These are phyloP conservation scores for Amaranthus palmeri DNA, from an alignment of 148 eudicot genomes.

Conservation along the genomic window DNA sequence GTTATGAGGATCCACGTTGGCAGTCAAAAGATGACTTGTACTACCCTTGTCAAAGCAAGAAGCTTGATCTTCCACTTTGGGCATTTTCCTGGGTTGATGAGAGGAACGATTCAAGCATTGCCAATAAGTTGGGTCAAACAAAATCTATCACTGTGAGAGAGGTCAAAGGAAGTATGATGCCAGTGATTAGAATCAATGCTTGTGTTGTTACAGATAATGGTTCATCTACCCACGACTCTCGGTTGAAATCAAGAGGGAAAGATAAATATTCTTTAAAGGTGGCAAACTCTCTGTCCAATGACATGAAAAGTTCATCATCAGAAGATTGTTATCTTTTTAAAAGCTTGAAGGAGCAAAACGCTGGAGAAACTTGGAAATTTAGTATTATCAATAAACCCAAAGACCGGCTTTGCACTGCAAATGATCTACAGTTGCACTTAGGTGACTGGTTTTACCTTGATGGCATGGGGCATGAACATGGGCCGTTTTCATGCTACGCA, in stretches of 20 bases:
- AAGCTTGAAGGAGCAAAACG: slow-evolving; percentile 37
- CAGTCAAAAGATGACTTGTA: slow-evolving; percentile 71
- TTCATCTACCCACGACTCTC: slow-evolving; percentile 68
- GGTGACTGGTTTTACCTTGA: slow-evolving; percentile 97
- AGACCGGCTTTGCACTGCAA: slow-evolving; percentile 58
- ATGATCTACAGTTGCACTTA: slow-evolving; percentile 65
- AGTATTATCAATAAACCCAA: slow-evolving; percentile 45
- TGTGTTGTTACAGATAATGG: slow-evolving; percentile 88
- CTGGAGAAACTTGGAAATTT: slow-evolving; percentile 33
- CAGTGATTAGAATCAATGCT: slow-evolving; percentile 86
- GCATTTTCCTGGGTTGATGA: slow-evolving; percentile 74
- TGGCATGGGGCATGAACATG: slow-evolving; percentile 90
- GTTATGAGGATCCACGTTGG: slow-evolving; percentile 82
- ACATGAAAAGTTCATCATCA: slow-evolving; percentile 49
- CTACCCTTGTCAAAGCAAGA: slow-evolving; percentile 55
- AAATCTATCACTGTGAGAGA: slow-evolving; percentile 58
- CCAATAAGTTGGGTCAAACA: slow-evolving; percentile 39
- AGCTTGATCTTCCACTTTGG: slow-evolving; percentile 85
- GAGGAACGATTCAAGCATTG: slow-evolving; percentile 43
- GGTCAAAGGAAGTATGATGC: slow-evolving; percentile 69
- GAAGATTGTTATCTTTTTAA: slow-evolving; percentile 45
- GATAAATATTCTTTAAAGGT: slow-evolving; percentile 61
- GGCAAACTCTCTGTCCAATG: slow-evolving; percentile 43
- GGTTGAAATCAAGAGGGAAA: slow-evolving; percentile 57
- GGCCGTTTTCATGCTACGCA: slow-evolving; percentile 63